A percentile compares a stretch with the other conserved stretches of the same genome.
phyloP scores from a whole-genome alignment of 306 rosid species.

The Vicia faba region DNA sequence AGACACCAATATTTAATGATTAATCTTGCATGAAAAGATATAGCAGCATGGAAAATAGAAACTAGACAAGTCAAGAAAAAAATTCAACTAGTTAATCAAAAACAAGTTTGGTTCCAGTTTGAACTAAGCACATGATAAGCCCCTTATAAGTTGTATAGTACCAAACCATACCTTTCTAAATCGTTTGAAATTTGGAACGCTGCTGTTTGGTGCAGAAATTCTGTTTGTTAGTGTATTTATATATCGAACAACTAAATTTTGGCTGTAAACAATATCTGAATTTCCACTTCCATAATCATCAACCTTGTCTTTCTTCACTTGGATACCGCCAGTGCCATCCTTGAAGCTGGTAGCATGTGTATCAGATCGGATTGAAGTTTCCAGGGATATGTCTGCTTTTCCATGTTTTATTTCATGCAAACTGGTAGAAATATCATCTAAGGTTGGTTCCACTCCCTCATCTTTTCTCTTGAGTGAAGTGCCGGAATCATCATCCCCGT shows the following conservation, averaged over 20 bases:
- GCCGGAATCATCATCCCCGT: constrained; percentile 33
- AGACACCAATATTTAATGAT: constrained; percentile 11
- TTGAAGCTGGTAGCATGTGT: constrained; percentile 37
- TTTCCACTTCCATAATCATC: constrained; percentile 54
- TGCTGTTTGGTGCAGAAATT: constrained; percentile 45
- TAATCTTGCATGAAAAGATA: constrained; percentile 13
- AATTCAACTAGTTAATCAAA: too few relatives aligned
- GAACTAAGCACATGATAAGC: constrained; percentile 25
- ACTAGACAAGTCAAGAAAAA: constrained; percentile 17
- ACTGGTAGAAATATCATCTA: constrained; percentile 39
- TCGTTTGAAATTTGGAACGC: constrained; percentile 64
- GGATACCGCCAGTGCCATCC: constrained; percentile 37
- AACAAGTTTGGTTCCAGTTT: constrained; percentile 34
- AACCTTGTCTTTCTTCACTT: constrained; percentile 49
- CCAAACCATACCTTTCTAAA: constrained; percentile 73
- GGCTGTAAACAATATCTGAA: constrained; percentile 53
- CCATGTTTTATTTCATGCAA: constrained; percentile 31
- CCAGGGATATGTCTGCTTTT: constrained; percentile 40
- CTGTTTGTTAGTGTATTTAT: constrained; percentile 14
- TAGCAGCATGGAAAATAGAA: constrained; percentile 12
- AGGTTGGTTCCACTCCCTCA: constrained; percentile 32
- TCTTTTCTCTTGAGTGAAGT: constrained; percentile 25
- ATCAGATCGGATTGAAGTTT: constrained; percentile 36
- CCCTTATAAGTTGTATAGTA: constrained; percentile 17
- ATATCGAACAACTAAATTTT: constrained; percentile 67